Conservation (phyloP, 2,329 filamentous ascomycete genomes). For the Calonectria honghensis region DNA sequence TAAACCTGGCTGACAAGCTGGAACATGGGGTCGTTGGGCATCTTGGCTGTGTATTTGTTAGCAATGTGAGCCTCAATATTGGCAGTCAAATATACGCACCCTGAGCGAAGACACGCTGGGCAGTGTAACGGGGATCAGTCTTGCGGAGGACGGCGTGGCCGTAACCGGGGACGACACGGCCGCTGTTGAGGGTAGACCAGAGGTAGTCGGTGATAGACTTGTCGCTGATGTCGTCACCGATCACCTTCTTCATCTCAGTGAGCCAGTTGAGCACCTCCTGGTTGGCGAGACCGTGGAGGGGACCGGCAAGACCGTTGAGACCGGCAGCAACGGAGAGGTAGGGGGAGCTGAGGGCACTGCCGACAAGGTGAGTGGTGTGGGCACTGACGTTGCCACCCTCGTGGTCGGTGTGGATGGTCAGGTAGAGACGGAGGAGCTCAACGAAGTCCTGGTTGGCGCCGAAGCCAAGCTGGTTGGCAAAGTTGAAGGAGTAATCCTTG, state of each 20-base stretch:
- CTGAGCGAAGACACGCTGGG: constrained; percentile 97
- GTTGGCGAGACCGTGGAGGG: constrained; percentile 99
- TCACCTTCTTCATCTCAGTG: constrained; percentile 96
- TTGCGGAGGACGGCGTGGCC: constrained; percentile 99
- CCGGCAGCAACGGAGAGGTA: constrained; percentile 97
- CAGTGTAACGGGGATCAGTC: constrained; percentile 99
- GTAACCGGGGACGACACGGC: constrained; percentile 98
- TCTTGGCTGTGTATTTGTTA: constrained; percentile 75
- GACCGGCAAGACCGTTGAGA: constrained; percentile 97
- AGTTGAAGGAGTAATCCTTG: constrained; percentile 99
- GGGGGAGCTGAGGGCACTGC: constrained; percentile 95
- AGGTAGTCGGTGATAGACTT: constrained; percentile 98
- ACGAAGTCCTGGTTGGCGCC: constrained; percentile 96
- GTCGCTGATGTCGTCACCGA: constrained; percentile 97
- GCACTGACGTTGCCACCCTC: constrained; percentile 99
- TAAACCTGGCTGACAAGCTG: constrained; percentile 99
- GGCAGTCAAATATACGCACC: constrained; percentile 56
- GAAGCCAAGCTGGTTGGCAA: constrained; percentile 99
- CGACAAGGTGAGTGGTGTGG: constrained; percentile 98
- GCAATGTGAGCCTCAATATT: constrained; percentile 37
- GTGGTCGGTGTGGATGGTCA: constrained; percentile 99
- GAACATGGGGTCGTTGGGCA: constrained; percentile 99
- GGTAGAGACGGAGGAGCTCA: constrained; percentile 98
- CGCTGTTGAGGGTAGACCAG: constrained; percentile 96
- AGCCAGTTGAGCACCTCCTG: constrained; percentile 99